These are phyloP conservation scores for Bruguiera gymnorhiza DNA, from an alignment of 345 rosid genomes.

Conservation along the genomic window DNA sequence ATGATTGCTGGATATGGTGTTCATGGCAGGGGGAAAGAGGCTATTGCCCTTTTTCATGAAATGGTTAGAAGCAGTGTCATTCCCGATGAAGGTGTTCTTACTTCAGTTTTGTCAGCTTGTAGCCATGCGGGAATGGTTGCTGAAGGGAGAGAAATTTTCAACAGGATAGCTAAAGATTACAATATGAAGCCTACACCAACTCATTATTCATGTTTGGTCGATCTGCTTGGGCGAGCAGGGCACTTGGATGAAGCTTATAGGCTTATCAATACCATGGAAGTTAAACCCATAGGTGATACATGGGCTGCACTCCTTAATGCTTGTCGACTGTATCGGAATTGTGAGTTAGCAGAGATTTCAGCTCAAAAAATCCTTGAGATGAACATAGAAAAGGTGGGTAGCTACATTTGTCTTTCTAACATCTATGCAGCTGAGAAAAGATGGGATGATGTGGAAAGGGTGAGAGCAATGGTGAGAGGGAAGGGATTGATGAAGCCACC, in stretches of 20 bases:
- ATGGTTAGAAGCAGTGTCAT: slow-evolving; percentile 12
- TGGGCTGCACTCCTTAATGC: slow-evolving; percentile 31
- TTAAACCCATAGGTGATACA: slow-evolving; percentile 18
- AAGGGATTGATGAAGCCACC: slow-evolving; percentile 18
- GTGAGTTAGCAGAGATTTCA: slow-evolving; percentile 24
- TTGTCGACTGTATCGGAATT: slow-evolving; percentile 26
- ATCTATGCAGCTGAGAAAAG: slow-evolving; percentile 27
- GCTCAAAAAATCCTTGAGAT: slow-evolving; percentile 14
- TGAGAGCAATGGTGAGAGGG: slow-evolving; percentile 22
- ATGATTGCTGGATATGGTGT: slow-evolving; percentile 28
- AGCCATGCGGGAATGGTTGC: slow-evolving; percentile 32
- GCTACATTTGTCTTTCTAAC: slow-evolving; percentile 28
- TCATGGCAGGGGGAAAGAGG: slow-evolving; percentile 28
- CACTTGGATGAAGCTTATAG: slow-evolving; percentile 22
- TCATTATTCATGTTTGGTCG: slow-evolving; percentile 26
- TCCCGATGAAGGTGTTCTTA: slow-evolving; percentile 26
- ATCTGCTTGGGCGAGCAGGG: slow-evolving; percentile 32
- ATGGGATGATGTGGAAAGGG: slow-evolving; percentile 27
- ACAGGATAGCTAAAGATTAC: slow-evolving; percentile 15
- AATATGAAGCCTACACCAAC: slow-evolving; percentile 17
- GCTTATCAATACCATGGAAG: slow-evolving; percentile 12
- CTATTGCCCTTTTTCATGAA: slow-evolving; percentile 21
- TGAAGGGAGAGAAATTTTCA: slow-evolving; percentile 28
- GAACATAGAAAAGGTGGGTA: slow-evolving; percentile 18
- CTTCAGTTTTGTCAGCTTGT: slow-evolving; percentile 33